Base-by-base conservation (phyloP, 192 early-diverging fungal genomes). In the Gigaspora rosea region DNA sequence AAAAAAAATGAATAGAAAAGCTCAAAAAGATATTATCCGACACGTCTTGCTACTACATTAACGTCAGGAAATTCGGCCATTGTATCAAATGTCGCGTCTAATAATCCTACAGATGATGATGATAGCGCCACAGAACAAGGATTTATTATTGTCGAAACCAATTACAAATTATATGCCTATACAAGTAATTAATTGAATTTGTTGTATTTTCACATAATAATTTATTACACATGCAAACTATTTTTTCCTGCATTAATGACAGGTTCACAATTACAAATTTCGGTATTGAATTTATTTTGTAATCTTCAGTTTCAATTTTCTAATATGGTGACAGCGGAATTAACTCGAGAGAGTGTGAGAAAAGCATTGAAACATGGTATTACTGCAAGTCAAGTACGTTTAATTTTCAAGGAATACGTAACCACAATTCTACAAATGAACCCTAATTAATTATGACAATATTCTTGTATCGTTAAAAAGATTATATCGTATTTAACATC, bases 141-240 rank as follows among this genome's bases (percentile, higher is more conserved):
- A 33, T 99, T 91, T 80, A 92, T 99, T 75, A 90, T 99, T 27
- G 75, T 99, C 15, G 97, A 99, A 78, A 99, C 97, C 2, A 99
- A 99, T 82, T 97, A 94, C 77, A 86, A 92, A 15, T 75, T 99
- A 12, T 99, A 99, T 80, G 96, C 97, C 0, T 99, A 97, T 81
- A 98, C 96, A 54, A 84, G 91, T 92, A 49, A 75, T n/a, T 36
- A 18, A 12, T n/a, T 18, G 1, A 16, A 11, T 54, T 2, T 50
- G 2, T 35, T 18, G 33, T 49, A 16, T 13, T 49, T 51, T 67
- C 20, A 15, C 22, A 22, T 10, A 18, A 67, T 36, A 46, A 10
- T 72, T 27, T 41, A 70, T 80, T 32, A 12, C 13, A 8, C 3
- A 33, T 49, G 5, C n/a, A 3, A 48, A 33, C 46, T 63, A 54